These are phyloP conservation scores for Fusarium sp. DNA, from an alignment of 2,329 filamentous ascomycete genomes.

Conservation along the genomic window DNA sequence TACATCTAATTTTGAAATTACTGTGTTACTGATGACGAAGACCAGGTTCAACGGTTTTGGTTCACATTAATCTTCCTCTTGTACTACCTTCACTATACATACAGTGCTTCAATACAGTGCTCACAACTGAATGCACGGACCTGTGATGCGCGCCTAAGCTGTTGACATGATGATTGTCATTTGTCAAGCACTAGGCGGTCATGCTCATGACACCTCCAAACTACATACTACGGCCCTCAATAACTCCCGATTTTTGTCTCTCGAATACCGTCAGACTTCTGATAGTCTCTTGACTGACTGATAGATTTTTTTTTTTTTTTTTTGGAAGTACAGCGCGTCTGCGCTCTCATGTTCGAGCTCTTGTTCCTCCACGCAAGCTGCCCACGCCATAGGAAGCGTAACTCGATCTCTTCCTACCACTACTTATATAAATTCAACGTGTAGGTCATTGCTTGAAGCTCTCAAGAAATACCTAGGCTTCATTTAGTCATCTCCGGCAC, in stretches of 20 bases:
- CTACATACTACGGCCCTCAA: not conserved
- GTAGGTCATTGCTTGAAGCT: not conserved
- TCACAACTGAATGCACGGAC: not conserved
- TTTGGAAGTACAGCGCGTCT: slow-evolving; percentile 1
- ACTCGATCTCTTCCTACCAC: not conserved
- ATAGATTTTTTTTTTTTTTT: not conserved
- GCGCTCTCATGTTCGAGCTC: slow-evolving; percentile 1
- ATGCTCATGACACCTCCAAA: slow-evolving; percentile 33
- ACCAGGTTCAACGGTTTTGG: slow-evolving; percentile 10
- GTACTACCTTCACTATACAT: not conserved
- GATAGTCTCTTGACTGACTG: not conserved
- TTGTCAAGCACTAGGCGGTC: slow-evolving; percentile 10
- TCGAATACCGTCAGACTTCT: not conserved
- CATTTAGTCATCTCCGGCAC: not conserved
- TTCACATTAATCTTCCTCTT: slow-evolving; percentile 2
- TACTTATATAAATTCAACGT: not conserved
- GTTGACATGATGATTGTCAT: slow-evolving; percentile 32
- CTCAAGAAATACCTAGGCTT: not conserved
- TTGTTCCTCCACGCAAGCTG: slow-evolving; percentile 21
- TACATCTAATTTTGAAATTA: not conserved
- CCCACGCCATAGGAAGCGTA: not conserved
- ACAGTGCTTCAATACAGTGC: slow-evolving; percentile 21
- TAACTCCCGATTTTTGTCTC: not conserved
- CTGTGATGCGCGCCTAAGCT: slow-evolving; percentile 6
- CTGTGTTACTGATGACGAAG: slow-evolving; percentile 15